These are phyloP conservation scores for Rhizoctonia solani DNA, from an alignment of 1,284 basidiomycete genomes.

Conservation along the genomic window DNA sequence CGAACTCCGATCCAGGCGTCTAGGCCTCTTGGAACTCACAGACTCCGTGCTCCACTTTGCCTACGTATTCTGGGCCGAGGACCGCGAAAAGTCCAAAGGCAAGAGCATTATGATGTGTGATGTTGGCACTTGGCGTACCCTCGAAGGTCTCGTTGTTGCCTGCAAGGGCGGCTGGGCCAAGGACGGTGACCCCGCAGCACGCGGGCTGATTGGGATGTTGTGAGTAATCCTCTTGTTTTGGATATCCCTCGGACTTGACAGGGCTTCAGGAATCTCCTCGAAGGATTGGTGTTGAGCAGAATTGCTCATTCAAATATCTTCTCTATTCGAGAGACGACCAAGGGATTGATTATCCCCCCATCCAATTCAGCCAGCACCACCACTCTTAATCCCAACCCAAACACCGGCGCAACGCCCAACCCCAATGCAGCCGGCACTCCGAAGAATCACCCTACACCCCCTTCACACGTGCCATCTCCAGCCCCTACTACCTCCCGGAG, in stretches of 20 bases:
- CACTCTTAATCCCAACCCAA: slow-evolving; percentile 14
- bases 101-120: neutral
- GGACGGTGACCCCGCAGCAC: slow-evolving; percentile 25
- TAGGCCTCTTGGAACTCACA: slow-evolving; percentile 31
- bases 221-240: neutral
- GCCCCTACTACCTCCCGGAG: slow-evolving; percentile 19
- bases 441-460: slow-evolving; percentile 29
- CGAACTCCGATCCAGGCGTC: slow-evolving; percentile 12
- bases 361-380: slow-evolving; percentile 2
- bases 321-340: slow-evolving; percentile 16
- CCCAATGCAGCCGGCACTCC: slow-evolving; percentile 29
- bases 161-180: slow-evolving; percentile 31
- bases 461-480: slow-evolving; percentile 22
- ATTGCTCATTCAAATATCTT: slow-evolving; percentile 15
- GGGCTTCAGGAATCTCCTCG: slow-evolving; percentile 8
- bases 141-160: slow-evolving; percentile 29
- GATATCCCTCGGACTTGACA: slow-evolving; percentile 1
- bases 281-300: slow-evolving; percentile 22
- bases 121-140: slow-evolving; percentile 17
- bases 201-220: slow-evolving; percentile 25
- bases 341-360: slow-evolving; percentile 18
- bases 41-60: slow-evolving; percentile 37
- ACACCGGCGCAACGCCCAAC: slow-evolving; percentile 23
- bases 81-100: neutral
- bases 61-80: slow-evolving; percentile 37